Conservation (phyloP, 2,329 filamentous ascomycete species). For the Diaporthe ilicicola region DNA sequence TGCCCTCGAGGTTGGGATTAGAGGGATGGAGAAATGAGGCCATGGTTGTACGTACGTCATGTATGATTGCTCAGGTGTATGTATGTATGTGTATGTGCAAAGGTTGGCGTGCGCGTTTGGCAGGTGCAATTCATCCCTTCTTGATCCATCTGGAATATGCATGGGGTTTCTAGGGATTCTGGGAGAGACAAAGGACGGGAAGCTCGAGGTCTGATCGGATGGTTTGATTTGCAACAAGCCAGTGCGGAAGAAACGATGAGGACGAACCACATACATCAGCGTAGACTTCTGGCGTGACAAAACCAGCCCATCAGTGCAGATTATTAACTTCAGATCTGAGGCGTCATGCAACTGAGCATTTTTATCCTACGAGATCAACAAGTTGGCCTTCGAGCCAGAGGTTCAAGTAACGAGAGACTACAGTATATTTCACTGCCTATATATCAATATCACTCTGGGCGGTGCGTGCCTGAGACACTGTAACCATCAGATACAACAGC, state of each 20-base stretch:
- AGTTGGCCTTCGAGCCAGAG: too few relatives aligned
- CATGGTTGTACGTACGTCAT: slow-evolving; percentile 32
- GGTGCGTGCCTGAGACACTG: too few relatives aligned
- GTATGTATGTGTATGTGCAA: slow-evolving; percentile 30
- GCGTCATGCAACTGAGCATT: not conserved
- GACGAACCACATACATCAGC: not conserved
- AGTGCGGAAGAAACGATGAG: not conserved
- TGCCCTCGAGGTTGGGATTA: slow-evolving; percentile 10
- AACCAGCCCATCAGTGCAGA: not conserved
- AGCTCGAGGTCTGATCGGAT: slow-evolving; percentile 34
- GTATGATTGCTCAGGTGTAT: slow-evolving; percentile 29
- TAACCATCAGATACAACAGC: too few relatives aligned
- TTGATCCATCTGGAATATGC: slow-evolving; percentile 30
- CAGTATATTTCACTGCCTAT: too few relatives aligned
- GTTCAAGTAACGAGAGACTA: too few relatives aligned
- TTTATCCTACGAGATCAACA: too few relatives aligned
- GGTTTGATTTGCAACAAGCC: not conserved
- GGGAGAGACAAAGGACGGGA: slow-evolving; percentile 36
- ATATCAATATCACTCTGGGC: too few relatives aligned
- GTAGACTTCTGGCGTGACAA: slow-evolving; percentile 7
- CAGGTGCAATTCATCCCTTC: slow-evolving; percentile 7
- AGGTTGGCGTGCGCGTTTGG: slow-evolving; percentile 22
- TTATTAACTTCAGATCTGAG: too few relatives aligned
- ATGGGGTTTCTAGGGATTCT: slow-evolving; percentile 33
- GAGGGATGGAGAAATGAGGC: slow-evolving; percentile 29